phyloP scores from a whole-genome alignment of 2,329 filamentous ascomycete genomes.

The Diaporthe aspalathi region DNA sequence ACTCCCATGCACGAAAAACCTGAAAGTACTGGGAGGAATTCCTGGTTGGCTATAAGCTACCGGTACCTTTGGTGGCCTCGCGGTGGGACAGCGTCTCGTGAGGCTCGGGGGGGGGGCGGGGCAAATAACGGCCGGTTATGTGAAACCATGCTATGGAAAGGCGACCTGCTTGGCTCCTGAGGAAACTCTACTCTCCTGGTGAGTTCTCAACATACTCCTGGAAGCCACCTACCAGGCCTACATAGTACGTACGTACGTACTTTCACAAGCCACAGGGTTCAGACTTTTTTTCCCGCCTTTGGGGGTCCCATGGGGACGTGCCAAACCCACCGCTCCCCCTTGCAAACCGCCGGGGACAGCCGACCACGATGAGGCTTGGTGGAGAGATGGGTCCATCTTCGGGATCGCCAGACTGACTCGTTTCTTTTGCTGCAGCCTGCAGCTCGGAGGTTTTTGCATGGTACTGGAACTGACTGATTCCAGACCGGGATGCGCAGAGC shows the following conservation, averaged over 20 bases:
- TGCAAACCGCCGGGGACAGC: slow-evolving; percentile 35
- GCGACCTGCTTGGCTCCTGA: neutral
- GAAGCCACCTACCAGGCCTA: neutral
- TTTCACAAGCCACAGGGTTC: neutral
- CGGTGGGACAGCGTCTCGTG: neutral
- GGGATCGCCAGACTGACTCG: slow-evolving; percentile 32
- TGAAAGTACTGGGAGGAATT: too few relatives aligned
- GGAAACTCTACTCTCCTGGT: neutral
- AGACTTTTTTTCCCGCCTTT: slow-evolving; percentile 8
- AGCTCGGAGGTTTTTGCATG: slow-evolving; percentile 6
- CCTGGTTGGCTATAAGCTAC: neutral
- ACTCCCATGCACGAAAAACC: neutral
- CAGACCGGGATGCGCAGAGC: slow-evolving; percentile 4
- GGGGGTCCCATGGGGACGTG: slow-evolving; percentile 13
- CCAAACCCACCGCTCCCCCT: slow-evolving; percentile 19
- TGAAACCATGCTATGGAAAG: neutral
- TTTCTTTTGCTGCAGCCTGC: slow-evolving; percentile 11
- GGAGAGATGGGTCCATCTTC: slow-evolving; percentile 27
- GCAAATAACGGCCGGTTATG: neutral
- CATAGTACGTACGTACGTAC: too few relatives aligned
- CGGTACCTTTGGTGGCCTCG: neutral
- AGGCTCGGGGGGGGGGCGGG: neutral
- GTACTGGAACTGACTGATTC: slow-evolving; percentile 14
- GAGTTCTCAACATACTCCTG: neutral
- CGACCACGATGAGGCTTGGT: slow-evolving; percentile 19